A percentile compares a stretch with the other conserved stretches of the same genome.
These are phyloP conservation scores for Suillus subalutaceus DNA, from an alignment of 768 basidiomycete genomes.

Conservation along the genomic window DNA sequence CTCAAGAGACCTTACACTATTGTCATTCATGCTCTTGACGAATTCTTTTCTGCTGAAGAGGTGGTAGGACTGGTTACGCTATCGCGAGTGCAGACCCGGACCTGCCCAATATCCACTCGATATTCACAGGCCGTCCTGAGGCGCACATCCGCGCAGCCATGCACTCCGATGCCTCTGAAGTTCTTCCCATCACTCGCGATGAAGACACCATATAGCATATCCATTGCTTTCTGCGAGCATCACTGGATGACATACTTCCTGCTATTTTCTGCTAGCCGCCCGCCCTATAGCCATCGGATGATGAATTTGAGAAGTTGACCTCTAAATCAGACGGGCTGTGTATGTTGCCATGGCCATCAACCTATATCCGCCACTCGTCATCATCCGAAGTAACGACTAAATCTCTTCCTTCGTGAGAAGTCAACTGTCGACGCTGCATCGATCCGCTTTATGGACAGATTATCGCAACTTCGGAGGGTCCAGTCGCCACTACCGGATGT, in stretches of 20 bases:
- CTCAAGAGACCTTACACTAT: constrained; percentile 9
- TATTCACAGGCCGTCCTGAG: not conserved
- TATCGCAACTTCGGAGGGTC: not conserved
- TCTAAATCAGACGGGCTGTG: not conserved
- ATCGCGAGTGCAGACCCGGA: not conserved
- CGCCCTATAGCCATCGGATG: constrained; percentile 17
- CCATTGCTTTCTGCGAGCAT: constrained; percentile 16
- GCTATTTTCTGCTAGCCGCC: constrained; percentile 6
- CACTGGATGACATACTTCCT: constrained; percentile 13
- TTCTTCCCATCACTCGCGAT: constrained; percentile 8
- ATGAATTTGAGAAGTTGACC: constrained; percentile 2
- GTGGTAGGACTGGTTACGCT: constrained; percentile 17
- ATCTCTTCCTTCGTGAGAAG: not conserved
- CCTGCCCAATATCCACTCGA: not conserved
- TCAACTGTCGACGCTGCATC: not conserved
- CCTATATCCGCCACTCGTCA: constrained; percentile 12
- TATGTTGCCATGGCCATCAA: constrained; percentile 21
- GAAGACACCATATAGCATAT: constrained; percentile 18
- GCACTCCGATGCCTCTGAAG: constrained; percentile 2
- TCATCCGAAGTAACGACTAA: not conserved
- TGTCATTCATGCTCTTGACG: constrained; percentile 7
- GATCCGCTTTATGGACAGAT: not conserved
- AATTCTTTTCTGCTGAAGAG: constrained; percentile 16
- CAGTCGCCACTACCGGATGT: not conserved
- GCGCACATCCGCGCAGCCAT: constrained; percentile 2